Percentiles rank a stretch among this genome's conserved stretches.
Conservation (phyloP, 2,329 filamentous ascomycete genomes). For the Clonostachys byssicola region DNA sequence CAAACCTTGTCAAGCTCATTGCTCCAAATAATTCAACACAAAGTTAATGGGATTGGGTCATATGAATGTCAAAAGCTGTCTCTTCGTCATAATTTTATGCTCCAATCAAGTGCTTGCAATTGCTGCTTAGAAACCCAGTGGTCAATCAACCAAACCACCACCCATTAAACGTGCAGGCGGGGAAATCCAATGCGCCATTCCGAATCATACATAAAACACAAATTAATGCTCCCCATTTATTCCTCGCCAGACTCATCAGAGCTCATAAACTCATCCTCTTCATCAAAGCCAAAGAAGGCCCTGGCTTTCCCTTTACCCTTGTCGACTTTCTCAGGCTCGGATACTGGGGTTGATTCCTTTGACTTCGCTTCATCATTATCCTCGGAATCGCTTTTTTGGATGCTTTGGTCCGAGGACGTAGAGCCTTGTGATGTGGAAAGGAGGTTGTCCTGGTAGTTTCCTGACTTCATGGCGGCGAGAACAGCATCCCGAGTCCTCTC, state of each 20-base stretch:
- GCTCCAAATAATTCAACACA: too few species aligned
- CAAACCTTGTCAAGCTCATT: too few species aligned
- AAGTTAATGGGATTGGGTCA: too few species aligned
- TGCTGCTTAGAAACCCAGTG: too few species aligned
- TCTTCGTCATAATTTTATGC: too few species aligned
- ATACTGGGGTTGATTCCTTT: slow-evolving; percentile 44
- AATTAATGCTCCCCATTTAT: too few species aligned
- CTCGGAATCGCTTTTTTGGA: slow-evolving; percentile 20
- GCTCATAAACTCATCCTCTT: slow-evolving; percentile 73
- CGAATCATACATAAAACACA: too few species aligned
- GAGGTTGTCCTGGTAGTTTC: slow-evolving; percentile 57
- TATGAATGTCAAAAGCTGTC: too few species aligned
- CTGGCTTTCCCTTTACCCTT: slow-evolving; percentile 32
- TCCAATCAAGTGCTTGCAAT: too few species aligned
- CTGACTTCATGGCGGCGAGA: slow-evolving; percentile 62
- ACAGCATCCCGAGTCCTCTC: slow-evolving; percentile 80
- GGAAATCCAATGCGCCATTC: too few species aligned
- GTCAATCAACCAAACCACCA: too few species aligned
- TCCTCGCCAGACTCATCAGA: slow-evolving; percentile 40
- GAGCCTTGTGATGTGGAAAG: slow-evolving; percentile 47
- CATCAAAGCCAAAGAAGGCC: slow-evolving; percentile 72
- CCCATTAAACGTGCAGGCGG: too few species aligned
- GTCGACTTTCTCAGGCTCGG: slow-evolving; percentile 29
- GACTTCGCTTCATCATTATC: slow-evolving; percentile 33
- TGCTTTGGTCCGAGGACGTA: slow-evolving; percentile 26